These are phyloP conservation scores for Populus hybrid DNA, from an alignment of 441 rosid genomes.

Conservation along the genomic window DNA sequence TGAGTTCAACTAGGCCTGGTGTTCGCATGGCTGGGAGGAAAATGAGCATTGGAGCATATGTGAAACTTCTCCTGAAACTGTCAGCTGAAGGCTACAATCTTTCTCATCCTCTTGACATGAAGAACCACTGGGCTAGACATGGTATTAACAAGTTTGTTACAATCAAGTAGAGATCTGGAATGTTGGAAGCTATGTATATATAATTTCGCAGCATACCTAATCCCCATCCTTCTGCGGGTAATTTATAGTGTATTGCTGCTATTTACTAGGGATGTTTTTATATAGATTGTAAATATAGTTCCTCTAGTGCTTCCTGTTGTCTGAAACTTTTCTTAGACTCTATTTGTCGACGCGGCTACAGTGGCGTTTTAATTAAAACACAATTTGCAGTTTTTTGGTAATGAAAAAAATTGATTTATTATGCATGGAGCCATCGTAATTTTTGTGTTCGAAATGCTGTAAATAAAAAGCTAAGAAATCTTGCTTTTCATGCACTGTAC, in stretches of 20 bases:
- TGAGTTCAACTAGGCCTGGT: slow-evolving; percentile 48
- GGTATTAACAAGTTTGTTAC: slow-evolving; percentile 71
- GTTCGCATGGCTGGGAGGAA: slow-evolving; percentile 61
- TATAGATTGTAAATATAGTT: slow-evolving; percentile 14
- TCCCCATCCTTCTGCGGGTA: slow-evolving; percentile 12
- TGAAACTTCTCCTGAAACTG: slow-evolving; percentile 50
- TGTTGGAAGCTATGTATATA: slow-evolving; percentile 10
- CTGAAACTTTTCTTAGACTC: not conserved
- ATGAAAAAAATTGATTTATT: too few species aligned
- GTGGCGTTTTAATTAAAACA: too few species aligned
- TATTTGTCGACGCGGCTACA: too few species aligned
- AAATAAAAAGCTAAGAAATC: too few species aligned
- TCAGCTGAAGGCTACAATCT: slow-evolving; percentile 55
- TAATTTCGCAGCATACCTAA: slow-evolving; percentile 14
- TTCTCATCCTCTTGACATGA: slow-evolving; percentile 55
- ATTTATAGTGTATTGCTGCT: slow-evolving; percentile 6
- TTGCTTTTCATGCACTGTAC: too few species aligned
- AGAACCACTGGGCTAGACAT: slow-evolving; percentile 63
- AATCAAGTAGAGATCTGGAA: slow-evolving; percentile 35
- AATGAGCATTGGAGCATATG: slow-evolving; percentile 70
- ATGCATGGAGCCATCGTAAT: too few species aligned
- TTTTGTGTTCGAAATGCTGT: too few species aligned
- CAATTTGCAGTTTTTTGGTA: too few species aligned
- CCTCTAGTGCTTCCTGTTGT: slow-evolving; percentile 10
- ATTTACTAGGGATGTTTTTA: not conserved